Conservation (phyloP, 805 yeast species). For the Metschnikowia hibisci region DNA sequence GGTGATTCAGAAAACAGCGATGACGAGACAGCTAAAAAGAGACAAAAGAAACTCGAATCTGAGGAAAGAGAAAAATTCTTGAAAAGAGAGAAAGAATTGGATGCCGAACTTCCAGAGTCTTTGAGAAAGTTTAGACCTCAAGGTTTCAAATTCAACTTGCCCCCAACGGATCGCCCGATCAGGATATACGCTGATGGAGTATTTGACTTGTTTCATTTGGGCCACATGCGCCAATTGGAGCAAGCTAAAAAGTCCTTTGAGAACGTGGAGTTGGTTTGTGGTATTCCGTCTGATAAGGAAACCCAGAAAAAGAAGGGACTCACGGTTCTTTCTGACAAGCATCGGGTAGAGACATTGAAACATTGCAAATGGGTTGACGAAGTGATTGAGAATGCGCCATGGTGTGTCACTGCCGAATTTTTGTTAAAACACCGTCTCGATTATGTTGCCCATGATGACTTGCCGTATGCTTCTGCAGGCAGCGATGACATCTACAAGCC, state of each 20-base stretch:
- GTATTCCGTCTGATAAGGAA: conserved; percentile 84
- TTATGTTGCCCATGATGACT: conserved; percentile 96
- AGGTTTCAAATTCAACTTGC: conserved; percentile 75
- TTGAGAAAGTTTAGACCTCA: conserved; percentile 73
- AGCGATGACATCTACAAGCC: conserved; percentile 91
- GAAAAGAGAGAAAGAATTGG: conserved; percentile 55
- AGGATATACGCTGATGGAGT: conserved; percentile 98
- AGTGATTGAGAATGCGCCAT: conserved; percentile 90
- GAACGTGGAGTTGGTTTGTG: conserved; percentile 81
- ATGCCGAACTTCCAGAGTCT: conserved; percentile 62
- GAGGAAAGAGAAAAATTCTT: conserved; percentile 30
- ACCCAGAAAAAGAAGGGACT: conserved; percentile 92
- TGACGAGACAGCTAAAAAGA: conserved; percentile 11
- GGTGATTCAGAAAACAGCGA: conserved; percentile 9
- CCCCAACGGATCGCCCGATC: conserved; percentile 81
- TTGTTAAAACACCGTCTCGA: conserved; percentile 77
- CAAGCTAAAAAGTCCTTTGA: conserved; percentile 92
- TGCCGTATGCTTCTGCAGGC: conserved; percentile 89
- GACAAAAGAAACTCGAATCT: conserved; percentile 25
- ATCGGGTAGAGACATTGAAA: conserved; percentile 82
- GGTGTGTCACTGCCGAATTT: conserved; percentile 87
- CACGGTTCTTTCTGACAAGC: conserved; percentile 84
- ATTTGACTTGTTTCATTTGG: conserved; percentile 92
- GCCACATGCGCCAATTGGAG: conserved; percentile 96
- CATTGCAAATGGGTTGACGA: conserved; percentile 99